Base-by-base conservation (phyloP, 1,139 yeast genomes). In the Sugiyamaella xylanicola region DNA sequence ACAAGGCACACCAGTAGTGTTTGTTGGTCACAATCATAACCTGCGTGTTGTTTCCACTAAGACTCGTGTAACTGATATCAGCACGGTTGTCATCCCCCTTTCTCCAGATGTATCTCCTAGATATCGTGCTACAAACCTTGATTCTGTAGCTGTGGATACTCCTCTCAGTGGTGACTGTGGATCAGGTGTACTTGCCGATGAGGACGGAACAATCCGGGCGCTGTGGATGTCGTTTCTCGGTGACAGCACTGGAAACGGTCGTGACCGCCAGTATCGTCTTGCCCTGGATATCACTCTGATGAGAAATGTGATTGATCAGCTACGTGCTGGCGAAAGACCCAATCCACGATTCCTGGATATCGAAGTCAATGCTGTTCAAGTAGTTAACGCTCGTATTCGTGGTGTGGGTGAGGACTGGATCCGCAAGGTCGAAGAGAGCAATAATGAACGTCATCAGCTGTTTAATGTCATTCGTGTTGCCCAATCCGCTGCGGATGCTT, bases 361-460 rank as follows among this genome's bases (percentile, higher is more conserved):
- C 42, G 97, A 89, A 65, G 85, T 89, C 63, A 79, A 81, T 29
- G 77, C 92, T 0, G 76, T 87, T 51, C 80, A 89, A 1, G 77
- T 90, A 22, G 79, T 85, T 27, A 87, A 85, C 65, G 96, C 96
- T 2, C 83, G 97, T 71, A 81, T 88, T 50, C 79, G 90, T 66
- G 96, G 96, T 15, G 96, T 91, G 19, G 81, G 93, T 0, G 93
- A 87, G 64, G 83, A 83, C 42, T 89, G 96, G 95, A 86, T 91
- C 60, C 68, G 77, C 37, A 77, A 77, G 61, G 81, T 88, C 66
- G 96, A 88, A 68, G 77, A 80, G 32, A 65, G 63, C 22, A 45
- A 56, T 19, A 76, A 78, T 35, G 89, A 86, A 65, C 84, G 87
- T 63, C 78, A 86, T 51, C 90, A 88, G 65, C 81, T 91, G 59